These are phyloP conservation scores for Theobroma cacao DNA, from an alignment of 345 rosid species.

Conservation along the genomic window DNA sequence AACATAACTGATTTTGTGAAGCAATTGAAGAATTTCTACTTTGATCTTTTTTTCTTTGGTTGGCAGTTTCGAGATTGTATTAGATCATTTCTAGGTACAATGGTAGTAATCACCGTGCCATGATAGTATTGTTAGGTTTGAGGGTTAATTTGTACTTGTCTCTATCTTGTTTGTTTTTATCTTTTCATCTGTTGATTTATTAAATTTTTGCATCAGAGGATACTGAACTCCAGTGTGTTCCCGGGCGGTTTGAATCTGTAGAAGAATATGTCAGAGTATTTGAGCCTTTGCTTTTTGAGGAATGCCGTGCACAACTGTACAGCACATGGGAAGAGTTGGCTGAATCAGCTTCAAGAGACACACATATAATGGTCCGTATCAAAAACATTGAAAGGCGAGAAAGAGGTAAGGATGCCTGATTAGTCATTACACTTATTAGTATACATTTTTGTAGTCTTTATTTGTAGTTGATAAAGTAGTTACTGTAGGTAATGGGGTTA, in stretches of 20 bases:
- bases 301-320: constrained; percentile 96
- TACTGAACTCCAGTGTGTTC: constrained; percentile 85
- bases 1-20: background rate
- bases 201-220: constrained; percentile 50
- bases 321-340: constrained; percentile 91
- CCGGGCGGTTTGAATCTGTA: constrained; percentile 83
- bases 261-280: constrained; percentile 92
- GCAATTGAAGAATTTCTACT: background rate
- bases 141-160: background rate
- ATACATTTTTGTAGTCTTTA: background rate
- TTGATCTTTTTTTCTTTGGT: background rate
- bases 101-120: background rate
- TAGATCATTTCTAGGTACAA: background rate
- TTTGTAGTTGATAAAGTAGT: background rate
- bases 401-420: constrained; percentile 62
- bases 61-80: background rate
- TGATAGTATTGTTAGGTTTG: background rate
- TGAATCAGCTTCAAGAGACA: constrained; percentile 61
- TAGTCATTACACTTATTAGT: background rate
- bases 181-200: background rate
- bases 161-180: background rate
- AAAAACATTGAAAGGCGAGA: constrained; percentile 89
- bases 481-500: background rate
- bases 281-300: constrained; percentile 99
- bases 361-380: constrained; percentile 68